Evolutionary conservation across 495 filamentous ascomycete species (phyloP), one percentile per base, ranked within the genome.

Genomic region (Xylaria scruposa): DNA sequence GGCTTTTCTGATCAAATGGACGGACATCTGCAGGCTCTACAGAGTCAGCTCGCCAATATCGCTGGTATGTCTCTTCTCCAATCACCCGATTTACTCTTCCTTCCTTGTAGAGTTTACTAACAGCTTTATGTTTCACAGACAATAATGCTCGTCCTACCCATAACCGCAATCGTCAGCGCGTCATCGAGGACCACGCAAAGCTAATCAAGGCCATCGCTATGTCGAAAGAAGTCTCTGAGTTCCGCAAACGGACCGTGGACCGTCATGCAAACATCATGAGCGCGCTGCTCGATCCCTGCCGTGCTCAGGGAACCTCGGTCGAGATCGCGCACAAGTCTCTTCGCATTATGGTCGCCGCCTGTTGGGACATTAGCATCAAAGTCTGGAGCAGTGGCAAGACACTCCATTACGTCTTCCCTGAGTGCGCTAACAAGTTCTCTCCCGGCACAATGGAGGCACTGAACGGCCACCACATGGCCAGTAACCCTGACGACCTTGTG

Each of bases 381-480:
- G 68, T 82, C 26, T 79, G 77, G 74, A 76, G 70, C 12, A 81
- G 79, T 1, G 72, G 76, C 19, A 75, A 76, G 60, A 80, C 77
- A 0, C 77, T 84, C n/a, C 74, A 78, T 26, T 76, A 78, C 70
- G 67, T 68, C 17, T 84, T 82, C 69, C 79, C 81, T 6, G 77
- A 81, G 0, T 79, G 75, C 21, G 74, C 59, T 0, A 7, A 42
- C 13, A 80, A 76, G 46, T 84, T 78, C 65, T 68, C 69, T 6
- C 67, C 73, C 5, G 69, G 49, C 7, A 75, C 74, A 0, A 77
- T 77, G 81, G 67, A 76, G n/a, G 77, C 77, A 0, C 40, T 76
- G 36, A 81, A 83, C 33, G 70, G 53, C 2, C 19, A 54, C 3
- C 70, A 67, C 10, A 68, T 78, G 3, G 59, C 68, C 12, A 24